Percentiles rank a stretch among this genome's conserved stretches.
Conservation (phyloP, 805 yeast species). For the Pichia deserticola region DNA sequence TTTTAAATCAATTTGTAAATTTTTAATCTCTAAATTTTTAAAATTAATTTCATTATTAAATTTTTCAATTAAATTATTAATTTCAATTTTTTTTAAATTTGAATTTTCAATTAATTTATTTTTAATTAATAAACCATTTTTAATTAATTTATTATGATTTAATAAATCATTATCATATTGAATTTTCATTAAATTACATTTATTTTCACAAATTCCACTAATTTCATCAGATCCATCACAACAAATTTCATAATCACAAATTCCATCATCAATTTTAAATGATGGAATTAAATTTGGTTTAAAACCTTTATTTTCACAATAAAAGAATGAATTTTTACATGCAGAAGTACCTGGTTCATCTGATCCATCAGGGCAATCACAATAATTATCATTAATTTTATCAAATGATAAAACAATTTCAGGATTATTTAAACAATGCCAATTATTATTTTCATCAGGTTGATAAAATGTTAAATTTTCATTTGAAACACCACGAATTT, state of each 20-base stretch:
- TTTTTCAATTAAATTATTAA: conserved; percentile 13
- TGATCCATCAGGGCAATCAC: conserved; percentile 97
- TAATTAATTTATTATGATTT: conserved; percentile 16
- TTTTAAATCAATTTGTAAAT: conserved; percentile 3
- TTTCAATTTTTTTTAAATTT: conserved; percentile 11
- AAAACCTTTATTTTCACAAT: conserved; percentile 73
- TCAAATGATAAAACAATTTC: conserved; percentile 50
- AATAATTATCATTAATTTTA: conserved; percentile 79
- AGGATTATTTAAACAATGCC: conserved; percentile 67
- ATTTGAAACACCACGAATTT: conserved; percentile 32
- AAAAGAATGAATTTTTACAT: conserved; percentile 51
- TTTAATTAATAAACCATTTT: conserved; percentile 32
- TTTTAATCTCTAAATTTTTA: conserved; percentile 23
- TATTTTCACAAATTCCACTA: conserved; percentile 44
- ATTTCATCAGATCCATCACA: conserved; percentile 94
- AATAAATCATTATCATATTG: conserved; percentile 26
- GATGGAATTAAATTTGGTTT: conserved; percentile 55
- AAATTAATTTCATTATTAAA: conserved; percentile 10
- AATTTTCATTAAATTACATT: conserved; percentile 43
- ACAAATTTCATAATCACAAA: conserved; percentile 81
- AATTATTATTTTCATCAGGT: conserved; percentile 46
- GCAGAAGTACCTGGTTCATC: conserved; percentile 97
- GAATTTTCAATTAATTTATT: conserved; percentile 26
- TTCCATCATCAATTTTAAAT: conserved; percentile 75
- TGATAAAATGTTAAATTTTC: conserved; percentile 36